Percentiles rank a stretch among this genome's conserved stretches.
phyloP scores from a whole-genome alignment of 129 eudicot species.

The Calendula officinalis region DNA sequence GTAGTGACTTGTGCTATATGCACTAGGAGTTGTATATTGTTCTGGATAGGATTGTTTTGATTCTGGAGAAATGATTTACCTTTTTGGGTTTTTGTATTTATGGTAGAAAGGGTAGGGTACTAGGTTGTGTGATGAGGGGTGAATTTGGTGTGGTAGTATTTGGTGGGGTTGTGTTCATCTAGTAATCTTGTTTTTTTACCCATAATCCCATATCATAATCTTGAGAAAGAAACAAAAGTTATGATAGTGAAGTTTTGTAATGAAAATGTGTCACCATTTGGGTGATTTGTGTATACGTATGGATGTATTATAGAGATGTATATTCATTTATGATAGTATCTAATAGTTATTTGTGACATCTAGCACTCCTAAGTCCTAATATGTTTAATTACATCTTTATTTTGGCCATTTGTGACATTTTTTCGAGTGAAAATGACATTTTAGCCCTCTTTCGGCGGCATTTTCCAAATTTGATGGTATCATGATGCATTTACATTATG shows the following conservation, averaged over 20 bases:
- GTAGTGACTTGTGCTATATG: constrained; percentile 24
- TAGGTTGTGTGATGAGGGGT: not conserved
- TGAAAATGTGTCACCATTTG: constrained; percentile 5
- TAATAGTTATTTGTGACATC: not conserved
- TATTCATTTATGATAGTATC: not conserved
- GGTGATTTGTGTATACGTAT: not conserved
- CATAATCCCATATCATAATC: not conserved
- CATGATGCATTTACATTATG: no score
- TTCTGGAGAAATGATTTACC: constrained; percentile 9
- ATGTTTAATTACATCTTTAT: not conserved
- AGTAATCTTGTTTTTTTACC: constrained; percentile 16
- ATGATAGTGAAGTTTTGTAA: constrained; percentile 19
- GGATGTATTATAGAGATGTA: not conserved
- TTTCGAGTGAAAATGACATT: no score
- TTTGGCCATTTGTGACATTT: no score
- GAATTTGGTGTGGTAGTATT: no score
- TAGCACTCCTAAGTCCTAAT: not conserved
- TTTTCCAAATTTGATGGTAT: no score
- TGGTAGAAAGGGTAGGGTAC: not conserved
- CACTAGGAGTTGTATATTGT: constrained; percentile 21
- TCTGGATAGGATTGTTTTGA: constrained; percentile 11
- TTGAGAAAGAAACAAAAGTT: constrained; percentile 8
- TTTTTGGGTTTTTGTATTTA: not conserved
- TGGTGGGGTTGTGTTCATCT: not conserved
- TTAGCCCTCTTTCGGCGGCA: no score